phyloP scores from a whole-genome alignment of 805 yeast species.

The Teunomyces stri region DNA sequence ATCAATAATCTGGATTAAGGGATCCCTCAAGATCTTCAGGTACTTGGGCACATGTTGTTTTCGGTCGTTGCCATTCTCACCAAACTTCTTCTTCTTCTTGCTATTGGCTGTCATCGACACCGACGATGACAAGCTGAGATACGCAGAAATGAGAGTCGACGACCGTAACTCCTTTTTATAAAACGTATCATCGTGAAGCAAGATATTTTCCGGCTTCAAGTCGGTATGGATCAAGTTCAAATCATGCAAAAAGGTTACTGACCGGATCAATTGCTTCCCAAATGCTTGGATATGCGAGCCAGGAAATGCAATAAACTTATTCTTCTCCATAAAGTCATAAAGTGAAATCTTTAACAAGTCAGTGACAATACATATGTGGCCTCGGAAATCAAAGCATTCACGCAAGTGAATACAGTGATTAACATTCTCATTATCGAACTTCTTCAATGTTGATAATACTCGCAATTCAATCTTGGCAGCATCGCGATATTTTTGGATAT shows the following conservation, averaged over 20 bases:
- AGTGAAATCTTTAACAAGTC: slow-evolving; percentile 81
- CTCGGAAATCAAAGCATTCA: slow-evolving; percentile 88
- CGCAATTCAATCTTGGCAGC: slow-evolving; percentile 92
- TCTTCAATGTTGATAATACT: slow-evolving; percentile 69
- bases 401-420: slow-evolving; percentile 81
- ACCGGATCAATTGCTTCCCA: slow-evolving; percentile 77
- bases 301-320: slow-evolving; percentile 86
- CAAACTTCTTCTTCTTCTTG: slow-evolving; percentile 2
- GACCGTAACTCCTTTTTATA: slow-evolving; percentile 34
- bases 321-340: slow-evolving; percentile 85
- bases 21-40: slow-evolving; percentile 61
- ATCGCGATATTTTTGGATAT: slow-evolving; percentile 90
- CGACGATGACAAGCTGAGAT: slow-evolving; percentile 19
- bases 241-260: slow-evolving; percentile 88
- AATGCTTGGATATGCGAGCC: slow-evolving; percentile 90
- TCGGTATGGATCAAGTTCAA: slow-evolving; percentile 92
- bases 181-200: slow-evolving; percentile 57
- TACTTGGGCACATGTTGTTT: slow-evolving; percentile 22
- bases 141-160: slow-evolving; percentile 33
- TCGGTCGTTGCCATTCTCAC: slow-evolving; percentile 2
- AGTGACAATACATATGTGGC: slow-evolving; percentile 92
- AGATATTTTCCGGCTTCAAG: slow-evolving; percentile 91
- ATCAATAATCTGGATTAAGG: slow-evolving; percentile 86
- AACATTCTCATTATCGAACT: slow-evolving; percentile 63
- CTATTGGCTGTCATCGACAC: neutral